Base-by-base conservation (phyloP, 768 basidiomycete genomes). In the Sarcodon aspratus region DNA sequence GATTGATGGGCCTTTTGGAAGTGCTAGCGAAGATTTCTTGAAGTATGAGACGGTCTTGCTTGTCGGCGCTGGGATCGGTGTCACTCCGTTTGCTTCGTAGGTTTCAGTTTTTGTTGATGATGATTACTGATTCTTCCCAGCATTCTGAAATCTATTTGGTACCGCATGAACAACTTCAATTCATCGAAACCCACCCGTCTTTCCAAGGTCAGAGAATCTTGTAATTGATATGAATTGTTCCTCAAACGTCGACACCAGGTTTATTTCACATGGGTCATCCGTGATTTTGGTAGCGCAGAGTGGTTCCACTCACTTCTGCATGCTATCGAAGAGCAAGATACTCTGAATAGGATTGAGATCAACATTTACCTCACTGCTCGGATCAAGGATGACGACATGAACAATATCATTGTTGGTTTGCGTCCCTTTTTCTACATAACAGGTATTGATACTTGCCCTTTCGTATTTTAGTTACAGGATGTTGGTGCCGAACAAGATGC, bases 1-100 rank as follows among this genome's bases (percentile, higher is more conserved):
- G 93, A 78, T 97, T 45, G 94, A 97, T 58, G 94, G 93, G 12
- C 94, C 94, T 5, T 97, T 96, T 61, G 94, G 94, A 11, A 83
- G 79, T 52, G 91, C 94, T 8, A 83, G 80, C 37, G 94, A 98
- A 63, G 91, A 94, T 61, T 94, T 87, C 61, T 70, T 88, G 61
- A 91, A 90, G 48, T 93, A 79, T 55, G 92, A 96, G 67, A 86
- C 89, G 1, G 75, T 93, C 34, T 67, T 95, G 33, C 78, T 96
- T 36, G 88, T 94, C 44, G 93, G 91, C 55, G 92, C 87, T 49
- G 95, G 94, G 65, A 97, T 98, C 52, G 94, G 94, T 56, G 92
- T 96, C 34, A 96, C 94, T 0, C 94, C 94, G 3, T 96, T 97
- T 57, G 92, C 94, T 47, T 90, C 87, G 83, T 94, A 60, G 73